Percentiles rank a stretch among this genome's conserved stretches.
These are phyloP conservation scores for Persicaria tinctoria DNA, from an alignment of 148 eudicot species.

Conservation along the genomic window DNA sequence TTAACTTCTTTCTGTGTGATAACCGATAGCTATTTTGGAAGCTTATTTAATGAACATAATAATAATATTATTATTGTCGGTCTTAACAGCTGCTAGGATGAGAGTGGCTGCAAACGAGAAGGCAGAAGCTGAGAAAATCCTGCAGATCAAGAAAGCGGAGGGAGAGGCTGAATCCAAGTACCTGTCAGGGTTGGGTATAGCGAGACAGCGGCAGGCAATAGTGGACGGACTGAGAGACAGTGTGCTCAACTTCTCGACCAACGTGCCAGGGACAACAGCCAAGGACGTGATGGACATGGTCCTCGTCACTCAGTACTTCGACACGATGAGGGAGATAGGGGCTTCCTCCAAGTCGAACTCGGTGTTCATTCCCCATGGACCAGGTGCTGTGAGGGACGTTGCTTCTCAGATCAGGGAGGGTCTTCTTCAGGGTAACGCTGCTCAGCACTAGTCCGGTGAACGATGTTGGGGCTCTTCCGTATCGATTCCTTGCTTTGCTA, in stretches of 20 bases:
- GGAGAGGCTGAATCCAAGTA: conserved; percentile 78
- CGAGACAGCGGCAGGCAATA: conserved; percentile 75
- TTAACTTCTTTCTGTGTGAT: conserved; percentile 9
- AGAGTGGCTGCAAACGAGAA: conserved; percentile 69
- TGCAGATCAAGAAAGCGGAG: conserved; percentile 71
- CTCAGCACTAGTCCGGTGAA: conserved; percentile 8
- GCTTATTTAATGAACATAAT: too few relatives aligned
- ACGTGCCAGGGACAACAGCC: conserved; percentile 59
- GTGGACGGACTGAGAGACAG: conserved; percentile 78
- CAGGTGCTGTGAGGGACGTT: conserved; percentile 59
- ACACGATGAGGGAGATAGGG: conserved; percentile 75
- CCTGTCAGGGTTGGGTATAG: conserved; percentile 61
- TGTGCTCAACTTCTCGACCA: conserved; percentile 55
- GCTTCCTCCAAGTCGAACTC: conserved; percentile 60
- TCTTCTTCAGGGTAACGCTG: conserved; percentile 43
- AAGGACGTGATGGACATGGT: conserved; percentile 83
- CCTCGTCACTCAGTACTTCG: conserved; percentile 63
- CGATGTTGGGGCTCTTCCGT: background rate
- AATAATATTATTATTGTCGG: background rate
- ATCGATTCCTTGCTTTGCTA: too few relatives aligned
- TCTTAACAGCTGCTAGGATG: conserved; percentile 35
- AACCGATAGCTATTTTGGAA: too few relatives aligned
- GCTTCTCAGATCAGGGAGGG: conserved; percentile 69
- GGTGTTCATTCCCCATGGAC: conserved; percentile 76
- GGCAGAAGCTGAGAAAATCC: conserved; percentile 75